Percentiles rank a stretch among this genome's conserved stretches.
phyloP scores from a whole-genome alignment of 345 rosid species.

The Chamaenerion angustifolium region DNA sequence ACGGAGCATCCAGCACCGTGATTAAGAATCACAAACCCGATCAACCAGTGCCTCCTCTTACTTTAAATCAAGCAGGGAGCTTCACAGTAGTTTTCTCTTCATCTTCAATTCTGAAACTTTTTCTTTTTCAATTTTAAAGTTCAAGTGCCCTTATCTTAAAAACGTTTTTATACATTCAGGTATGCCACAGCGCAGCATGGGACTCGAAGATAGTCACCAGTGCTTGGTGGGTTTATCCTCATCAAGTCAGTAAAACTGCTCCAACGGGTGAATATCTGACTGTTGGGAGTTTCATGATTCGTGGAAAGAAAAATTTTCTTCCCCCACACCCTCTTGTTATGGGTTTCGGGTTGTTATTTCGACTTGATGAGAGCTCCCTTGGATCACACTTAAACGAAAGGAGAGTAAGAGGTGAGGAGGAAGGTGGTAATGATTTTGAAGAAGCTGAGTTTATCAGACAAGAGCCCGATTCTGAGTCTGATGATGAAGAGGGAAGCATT shows the following conservation, averaged over 20 bases:
- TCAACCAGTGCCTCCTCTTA: slow-evolving; percentile 83
- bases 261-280: slow-evolving; percentile 99
- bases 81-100: slow-evolving; percentile 47
- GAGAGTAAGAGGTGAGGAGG: slow-evolving; percentile 94
- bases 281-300: slow-evolving; percentile 96
- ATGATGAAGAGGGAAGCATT: slow-evolving; percentile 22
- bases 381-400: slow-evolving; percentile 96
- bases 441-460: slow-evolving; percentile 30
- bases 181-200: slow-evolving; percentile 98
- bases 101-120: background rate
- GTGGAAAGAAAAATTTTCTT: slow-evolving; percentile 93
- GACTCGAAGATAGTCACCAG: slow-evolving; percentile 96
- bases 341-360: slow-evolving; percentile 96
- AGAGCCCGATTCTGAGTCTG: slow-evolving; percentile 51
- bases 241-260: slow-evolving; percentile 97
- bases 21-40: slow-evolving; percentile 90
- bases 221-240: slow-evolving; percentile 99
- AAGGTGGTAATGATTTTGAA: slow-evolving; percentile 47
- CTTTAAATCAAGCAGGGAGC: slow-evolving; percentile 94
- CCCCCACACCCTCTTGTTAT: slow-evolving; percentile 96
- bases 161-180: slow-evolving; percentile 30
- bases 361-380: slow-evolving; percentile 95
- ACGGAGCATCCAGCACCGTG: slow-evolving; percentile 96
- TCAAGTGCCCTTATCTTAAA: too few relatives aligned
- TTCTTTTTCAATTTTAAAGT: too few relatives aligned